Base-by-base conservation (phyloP, 2,329 filamentous ascomycete species). In the Aspergillus sp. region DNA sequence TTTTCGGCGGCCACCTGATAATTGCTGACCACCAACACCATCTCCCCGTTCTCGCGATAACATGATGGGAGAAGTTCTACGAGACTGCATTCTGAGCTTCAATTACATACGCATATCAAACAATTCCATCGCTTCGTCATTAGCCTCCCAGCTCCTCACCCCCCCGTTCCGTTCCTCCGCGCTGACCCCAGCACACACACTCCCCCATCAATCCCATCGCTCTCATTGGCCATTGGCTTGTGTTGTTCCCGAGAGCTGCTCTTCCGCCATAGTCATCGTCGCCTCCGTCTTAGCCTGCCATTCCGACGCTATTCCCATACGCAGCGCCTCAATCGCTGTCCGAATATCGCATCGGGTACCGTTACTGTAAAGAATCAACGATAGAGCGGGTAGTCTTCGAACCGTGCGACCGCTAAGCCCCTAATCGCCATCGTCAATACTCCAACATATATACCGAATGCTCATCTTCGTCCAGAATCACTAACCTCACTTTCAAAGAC, bases 371-470 rank as follows among this genome's bases (percentile, higher is more conserved):
- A 77, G 72, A 0, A 78, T 76, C 30, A 81, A 63, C 5, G 78
- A 76, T 17, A 79, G 60, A 6, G 76, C 73, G 1, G 80, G 79
- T 15, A 81, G 63, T 25, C 78, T 71, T 23, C 78, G 70, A 25
- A 82, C 67, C 1, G 72, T 77, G 21, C 80, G 72, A 2, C 78
- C 79, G 62, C 79, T 81, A 5, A 80, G 67, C 12, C 74, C 77
- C 66, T 75, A 25, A 21, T 39, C 32, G 19, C 13, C 3, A 21
- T 54, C 28, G 55, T 56, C 12, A 60, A 53, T 28, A 45, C 36
- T 9, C 10, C 5, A 53, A 15, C 21, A 41, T 38, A 10, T 30
- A 4, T 30, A 39, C 10, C 25, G 41, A 15, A 15, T 47, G 12
- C 45, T 28, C 41, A 10, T 32, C 13, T n/a, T 10, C 8, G 5